Evolutionary conservation across 148 eudicot genomes (phyloP), one percentile per base, ranked within the genome.

Genomic region (Persicaria tinctoria): DNA sequence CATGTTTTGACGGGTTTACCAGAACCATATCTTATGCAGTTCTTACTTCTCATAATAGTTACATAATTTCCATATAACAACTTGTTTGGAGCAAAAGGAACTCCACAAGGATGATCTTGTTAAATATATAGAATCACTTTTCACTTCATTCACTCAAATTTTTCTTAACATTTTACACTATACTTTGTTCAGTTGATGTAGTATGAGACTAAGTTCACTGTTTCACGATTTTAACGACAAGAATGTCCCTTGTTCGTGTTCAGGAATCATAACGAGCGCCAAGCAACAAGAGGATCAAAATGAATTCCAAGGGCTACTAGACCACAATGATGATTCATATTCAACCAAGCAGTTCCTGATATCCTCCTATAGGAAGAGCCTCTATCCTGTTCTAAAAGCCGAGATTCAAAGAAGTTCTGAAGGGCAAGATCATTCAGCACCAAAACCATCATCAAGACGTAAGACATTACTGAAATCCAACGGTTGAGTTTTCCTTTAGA

Each of bases 271-370:
- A 46, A 5, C 77, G 10, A 70, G 47, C 4, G 62, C 8, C 18
- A 51, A 73, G 64, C 23, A 54, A 47, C 41, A 63, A 9, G 16
- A 46, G 32, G 89, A 87, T 68, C 83, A 76, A 74, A 62, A 45
- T 45, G 90, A 85, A 10, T 57, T 70, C 20, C 81, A 82, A 16
- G 75, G 75, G 8, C 82, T 72, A 73, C 63, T 75, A 77, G 89
- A 89, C n/a, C 73, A 81, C 41, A 78, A 70, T 70, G 87, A 89
- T 32, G 85, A 80, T 79, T 80, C 86, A 71, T 85, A 51, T 56
- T 82, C 91, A 62, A 86, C 76, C 56, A 92, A 88, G 78, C 90
- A 90, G 75, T 79, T 49, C 59, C 74, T 90, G 4, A 81, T 86
- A 70, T 79, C 84, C 6, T 83, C 91, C 3, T 92, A 88, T 77